These are phyloP conservation scores for Aspergillus aculeatus DNA, from an alignment of 2,329 filamentous ascomycete species.

Conservation along the genomic window DNA sequence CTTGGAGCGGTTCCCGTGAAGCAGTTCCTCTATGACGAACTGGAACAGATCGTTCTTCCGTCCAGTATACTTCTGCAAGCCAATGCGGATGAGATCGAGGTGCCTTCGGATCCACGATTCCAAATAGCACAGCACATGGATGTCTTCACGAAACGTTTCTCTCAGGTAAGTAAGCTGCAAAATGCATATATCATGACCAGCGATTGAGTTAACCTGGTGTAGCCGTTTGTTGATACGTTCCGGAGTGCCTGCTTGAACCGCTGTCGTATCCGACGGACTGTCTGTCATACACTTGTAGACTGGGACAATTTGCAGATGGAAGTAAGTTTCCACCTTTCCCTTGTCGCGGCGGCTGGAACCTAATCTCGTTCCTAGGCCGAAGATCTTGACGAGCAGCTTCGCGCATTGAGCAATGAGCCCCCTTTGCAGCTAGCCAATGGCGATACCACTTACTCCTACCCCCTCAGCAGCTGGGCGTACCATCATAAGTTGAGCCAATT, in stretches of 20 bases:
- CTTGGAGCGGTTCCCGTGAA: conserved; percentile 68
- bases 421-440: conserved; percentile 54
- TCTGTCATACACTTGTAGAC: conserved; percentile 77
- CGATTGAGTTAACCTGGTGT: conserved; percentile 23
- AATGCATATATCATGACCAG: not conserved
- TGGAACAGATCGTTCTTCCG: conserved; percentile 74
- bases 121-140: conserved; percentile 74
- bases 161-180: conserved; percentile 37
- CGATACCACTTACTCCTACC: conserved; percentile 64
- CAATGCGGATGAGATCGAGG: conserved; percentile 72
- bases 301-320: conserved; percentile 84
- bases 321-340: conserved; percentile 41
- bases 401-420: conserved; percentile 60
- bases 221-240: conserved; percentile 80
- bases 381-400: conserved; percentile 69
- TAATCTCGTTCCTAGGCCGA: conserved; percentile 50
- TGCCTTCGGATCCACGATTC: conserved; percentile 70
- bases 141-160: conserved; percentile 56
- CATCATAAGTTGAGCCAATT: conserved; percentile 87
- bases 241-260: conserved; percentile 85
- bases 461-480: conserved; percentile 84
- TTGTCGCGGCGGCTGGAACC: not conserved
- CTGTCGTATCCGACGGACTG: conserved; percentile 81
- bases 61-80: conserved; percentile 69
- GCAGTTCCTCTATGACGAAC: conserved; percentile 75